These are phyloP conservation scores for Trichoderma simmonsii DNA, from an alignment of 2,329 filamentous ascomycete genomes.

Conservation along the genomic window DNA sequence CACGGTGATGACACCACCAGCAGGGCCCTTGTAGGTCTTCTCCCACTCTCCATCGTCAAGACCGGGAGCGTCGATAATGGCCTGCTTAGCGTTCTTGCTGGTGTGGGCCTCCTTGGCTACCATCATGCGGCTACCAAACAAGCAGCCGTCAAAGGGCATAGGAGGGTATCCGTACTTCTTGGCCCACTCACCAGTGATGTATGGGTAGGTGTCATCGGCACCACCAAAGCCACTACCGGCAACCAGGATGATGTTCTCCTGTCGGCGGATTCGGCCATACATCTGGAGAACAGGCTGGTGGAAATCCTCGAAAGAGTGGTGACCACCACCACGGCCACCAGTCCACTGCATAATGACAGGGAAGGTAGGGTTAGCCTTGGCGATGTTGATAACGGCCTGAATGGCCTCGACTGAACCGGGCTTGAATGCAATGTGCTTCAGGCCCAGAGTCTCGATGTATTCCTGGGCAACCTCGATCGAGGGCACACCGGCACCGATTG, in stretches of 20 bases:
- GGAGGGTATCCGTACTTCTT: conserved; percentile 79
- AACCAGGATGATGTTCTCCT: conserved; percentile 82
- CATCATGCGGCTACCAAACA: conserved; percentile 94
- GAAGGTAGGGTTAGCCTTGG: conserved; percentile 89
- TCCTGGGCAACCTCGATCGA: conserved; percentile 91
- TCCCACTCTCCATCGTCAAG: conserved; percentile 84
- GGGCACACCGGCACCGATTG: conserved; percentile 89
- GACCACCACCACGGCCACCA: conserved; percentile 86
- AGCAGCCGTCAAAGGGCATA: conserved; percentile 90
- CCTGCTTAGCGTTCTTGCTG: conserved; percentile 81
- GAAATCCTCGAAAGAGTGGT: conserved; percentile 95
- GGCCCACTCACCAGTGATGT: conserved; percentile 88
- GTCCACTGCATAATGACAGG: conserved; percentile 95
- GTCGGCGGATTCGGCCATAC: conserved; percentile 83
- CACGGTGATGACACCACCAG: conserved; percentile 93
- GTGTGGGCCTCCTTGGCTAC: conserved; percentile 89
- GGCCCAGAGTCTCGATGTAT: conserved; percentile 86
- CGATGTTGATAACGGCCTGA: conserved; percentile 86
- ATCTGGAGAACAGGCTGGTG: conserved; percentile 87
- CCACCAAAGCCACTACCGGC: conserved; percentile 91
- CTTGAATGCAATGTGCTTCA: conserved; percentile 95
- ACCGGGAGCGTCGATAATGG: conserved; percentile 81
- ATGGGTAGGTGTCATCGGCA: conserved; percentile 86
- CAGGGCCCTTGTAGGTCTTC: conserved; percentile 85
- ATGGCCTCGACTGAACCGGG: conserved; percentile 86